Evolutionary conservation across 805 yeast genomes (phyloP).

Genomic region (Wickerhamomyces tratensis): DNA sequence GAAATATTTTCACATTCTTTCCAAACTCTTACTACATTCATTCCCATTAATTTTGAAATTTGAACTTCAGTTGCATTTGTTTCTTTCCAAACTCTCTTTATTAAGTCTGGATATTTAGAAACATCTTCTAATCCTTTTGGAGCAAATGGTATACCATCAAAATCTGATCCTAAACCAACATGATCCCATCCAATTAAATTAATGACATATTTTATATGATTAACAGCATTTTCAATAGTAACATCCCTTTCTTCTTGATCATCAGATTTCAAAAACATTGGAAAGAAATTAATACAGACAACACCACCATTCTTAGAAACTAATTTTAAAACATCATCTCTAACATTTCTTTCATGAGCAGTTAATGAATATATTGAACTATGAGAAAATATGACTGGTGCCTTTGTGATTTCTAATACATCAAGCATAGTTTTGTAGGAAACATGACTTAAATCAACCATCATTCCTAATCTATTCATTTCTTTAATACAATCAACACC

Average conservation of each 20-base stretch:
- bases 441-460: slow-evolving; percentile 42
- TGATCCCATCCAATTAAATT: slow-evolving; percentile 40
- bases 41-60: slow-evolving; percentile 33
- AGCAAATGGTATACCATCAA: slow-evolving; percentile 40
- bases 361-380: slow-evolving; percentile 31
- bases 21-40: slow-evolving; percentile 39
- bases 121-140: slow-evolving; percentile 46
- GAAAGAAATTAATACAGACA: slow-evolving; percentile 36
- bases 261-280: slow-evolving; percentile 23
- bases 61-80: slow-evolving; percentile 35
- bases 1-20: slow-evolving; percentile 27
- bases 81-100: slow-evolving; percentile 23
- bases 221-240: slow-evolving; percentile 38
- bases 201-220: slow-evolving; percentile 33
- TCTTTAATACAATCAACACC: slow-evolving; percentile 33
- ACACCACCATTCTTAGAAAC: slow-evolving; percentile 37
- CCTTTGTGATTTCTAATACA: slow-evolving; percentile 25
- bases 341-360: slow-evolving; percentile 36
- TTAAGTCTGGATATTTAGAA: slow-evolving; percentile 41
- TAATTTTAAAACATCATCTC: slow-evolving; percentile 32
- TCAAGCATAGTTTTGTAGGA: slow-evolving; percentile 38
- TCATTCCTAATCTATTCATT: slow-evolving; percentile 44
- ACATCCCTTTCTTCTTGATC: slow-evolving; percentile 12
- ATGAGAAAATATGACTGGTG: slow-evolving; percentile 43
- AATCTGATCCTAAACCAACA: slow-evolving; percentile 42